Percentiles rank a stretch among this genome's conserved stretches.
phyloP scores from a whole-genome alignment of 768 basidiomycete species.

The Artomyces pyxidatus region DNA sequence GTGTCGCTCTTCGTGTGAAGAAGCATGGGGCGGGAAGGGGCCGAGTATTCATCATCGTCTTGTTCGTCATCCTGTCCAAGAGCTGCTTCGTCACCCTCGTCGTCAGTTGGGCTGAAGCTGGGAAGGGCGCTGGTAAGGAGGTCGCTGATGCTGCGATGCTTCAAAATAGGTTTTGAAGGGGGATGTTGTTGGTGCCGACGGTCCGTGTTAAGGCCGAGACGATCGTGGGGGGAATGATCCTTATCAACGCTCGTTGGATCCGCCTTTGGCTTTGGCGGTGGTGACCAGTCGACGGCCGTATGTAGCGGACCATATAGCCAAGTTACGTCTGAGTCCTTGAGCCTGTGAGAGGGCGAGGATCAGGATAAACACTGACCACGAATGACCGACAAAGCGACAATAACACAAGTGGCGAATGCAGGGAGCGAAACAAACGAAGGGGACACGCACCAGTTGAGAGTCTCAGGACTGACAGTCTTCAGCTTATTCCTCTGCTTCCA shows the following conservation, averaged over 20 bases:
- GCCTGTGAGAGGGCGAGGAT: slow-evolving; percentile 50
- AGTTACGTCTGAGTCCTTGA: slow-evolving; percentile 98
- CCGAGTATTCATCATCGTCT: slow-evolving; percentile 1
- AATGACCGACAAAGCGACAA: slow-evolving; percentile 5
- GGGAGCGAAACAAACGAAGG: background rate
- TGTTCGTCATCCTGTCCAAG: slow-evolving; percentile 1
- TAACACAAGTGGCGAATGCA: background rate
- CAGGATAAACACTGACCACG: no score
- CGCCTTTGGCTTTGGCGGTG: slow-evolving; percentile 48
- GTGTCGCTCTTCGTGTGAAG: slow-evolving; percentile 87
- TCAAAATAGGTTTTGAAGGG: slow-evolving; percentile 82
- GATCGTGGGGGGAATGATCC: slow-evolving; percentile 37
- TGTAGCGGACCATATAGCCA: slow-evolving; percentile 98
- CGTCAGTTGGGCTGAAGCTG: slow-evolving; percentile 53
- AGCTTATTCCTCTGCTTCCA: slow-evolving; percentile 98
- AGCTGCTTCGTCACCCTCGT: slow-evolving; percentile 24
- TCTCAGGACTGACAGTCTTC: slow-evolving; percentile 92
- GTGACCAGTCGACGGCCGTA: slow-evolving; percentile 81
- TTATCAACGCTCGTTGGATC: slow-evolving; percentile 30
- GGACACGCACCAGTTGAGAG: slow-evolving; percentile 83
- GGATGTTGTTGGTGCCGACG: slow-evolving; percentile 11
- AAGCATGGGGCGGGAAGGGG: slow-evolving; percentile 45
- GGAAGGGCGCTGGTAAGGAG: slow-evolving; percentile 73
- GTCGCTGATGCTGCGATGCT: slow-evolving; percentile 88
- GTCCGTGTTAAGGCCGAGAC: slow-evolving; percentile 39